Conservation (phyloP, 2,329 filamentous ascomycete genomes). For the Paramyrothecium sp. region DNA sequence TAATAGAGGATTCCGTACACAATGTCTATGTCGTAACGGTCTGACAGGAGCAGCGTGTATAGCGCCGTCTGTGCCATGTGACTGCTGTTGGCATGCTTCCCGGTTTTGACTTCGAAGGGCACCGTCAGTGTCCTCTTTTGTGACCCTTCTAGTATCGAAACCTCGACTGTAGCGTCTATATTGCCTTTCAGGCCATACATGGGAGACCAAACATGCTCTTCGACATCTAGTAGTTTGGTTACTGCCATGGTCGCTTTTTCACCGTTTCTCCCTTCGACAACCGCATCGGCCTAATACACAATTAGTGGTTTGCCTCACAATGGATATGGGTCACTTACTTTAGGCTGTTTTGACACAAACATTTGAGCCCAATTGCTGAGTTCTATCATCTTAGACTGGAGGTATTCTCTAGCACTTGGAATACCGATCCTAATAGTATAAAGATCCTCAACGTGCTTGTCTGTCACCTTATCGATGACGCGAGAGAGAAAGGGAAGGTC, state of each 20-base stretch:
- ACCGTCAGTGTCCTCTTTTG: constrained; percentile 72
- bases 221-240: constrained; percentile 91
- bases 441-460: constrained; percentile 81
- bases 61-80: constrained; percentile 93
- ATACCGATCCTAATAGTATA: constrained; percentile 81
- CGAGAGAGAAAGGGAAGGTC: constrained; percentile 63
- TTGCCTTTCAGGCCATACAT: constrained; percentile 98
- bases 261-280: constrained; percentile 77
- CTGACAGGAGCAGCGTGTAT: constrained; percentile 88
- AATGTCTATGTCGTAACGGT: constrained; percentile 92
- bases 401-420: constrained; percentile 71
- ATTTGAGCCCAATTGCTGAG: constrained; percentile 78
- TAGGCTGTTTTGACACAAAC: constrained; percentile 73
- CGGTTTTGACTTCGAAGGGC: constrained; percentile 94
- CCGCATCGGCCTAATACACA: constrained; percentile 55
- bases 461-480: constrained; percentile 67
- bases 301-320: constrained; percentile 20
- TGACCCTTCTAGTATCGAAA: constrained; percentile 72
- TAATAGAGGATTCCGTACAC: constrained; percentile 92
- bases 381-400: constrained; percentile 80
- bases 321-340: constrained; percentile 41
- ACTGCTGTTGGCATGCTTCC: constrained; percentile 75
- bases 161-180: constrained; percentile 94
- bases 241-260: constrained; percentile 79
- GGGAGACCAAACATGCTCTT: constrained; percentile 97